Base-by-base conservation (phyloP, 805 yeast species). In the Kurtzmaniella fragi region DNA sequence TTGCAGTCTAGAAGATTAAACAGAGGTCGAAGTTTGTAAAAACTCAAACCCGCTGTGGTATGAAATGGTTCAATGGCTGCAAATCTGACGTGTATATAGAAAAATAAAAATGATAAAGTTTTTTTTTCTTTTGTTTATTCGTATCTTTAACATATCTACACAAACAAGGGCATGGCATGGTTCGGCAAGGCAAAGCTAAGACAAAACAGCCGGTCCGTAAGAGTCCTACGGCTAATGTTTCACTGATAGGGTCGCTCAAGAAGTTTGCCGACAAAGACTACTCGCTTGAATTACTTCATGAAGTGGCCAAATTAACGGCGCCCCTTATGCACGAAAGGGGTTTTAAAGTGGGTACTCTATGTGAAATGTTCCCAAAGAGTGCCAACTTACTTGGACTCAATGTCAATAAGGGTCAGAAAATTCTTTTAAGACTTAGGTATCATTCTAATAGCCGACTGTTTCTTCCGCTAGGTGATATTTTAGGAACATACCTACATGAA, bases 401-500 rank as follows among this genome's bases (percentile, higher is more conserved):
- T 57, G 88, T 88, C 6, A 87, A 87, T 54, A 61, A 61, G 5
- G 98, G 98, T 1, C 65, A 65, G 42, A 84, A 83, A 55, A 79
- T 91, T 14, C 71, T 82, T 54, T 53, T 91, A 9, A 58, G 97
- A 42, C 63, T 91, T 28, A 67, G 98, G 41, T 72, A 74, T 25
- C 76, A 79, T 5, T 57, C 63, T 15, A 75, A 83, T 40, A 60
- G 59, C n/a, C 40, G 58, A 11, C 59, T 56, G 58, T 89, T 90
- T 55, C 55, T 80, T 14, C 82, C 89, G 1, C 62, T 81, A 59
- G 71, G 78, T 3, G 80, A 79, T 37, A 61, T 90, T 2, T 54
- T 90, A 17, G 95, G 89, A 1, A 88, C 96, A 0, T 75, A 89
- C 79, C 64, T 91, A 4, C 98, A 91, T 59, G 98, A 91, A 56